These are phyloP conservation scores for Amyloporia xantha DNA, from an alignment of 768 basidiomycete genomes.

Conservation along the genomic window DNA sequence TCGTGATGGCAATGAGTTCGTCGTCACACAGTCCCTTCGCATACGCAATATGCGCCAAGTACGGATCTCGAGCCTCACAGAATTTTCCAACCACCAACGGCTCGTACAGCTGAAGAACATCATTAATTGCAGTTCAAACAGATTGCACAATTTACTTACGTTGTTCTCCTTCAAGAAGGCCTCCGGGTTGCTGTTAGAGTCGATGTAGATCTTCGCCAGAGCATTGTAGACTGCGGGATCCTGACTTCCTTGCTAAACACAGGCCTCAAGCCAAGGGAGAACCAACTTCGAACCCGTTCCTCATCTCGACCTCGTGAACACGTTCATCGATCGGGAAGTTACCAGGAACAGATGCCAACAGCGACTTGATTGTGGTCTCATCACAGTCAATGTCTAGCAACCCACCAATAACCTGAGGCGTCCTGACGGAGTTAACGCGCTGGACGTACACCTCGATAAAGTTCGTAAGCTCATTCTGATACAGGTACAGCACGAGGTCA, in stretches of 20 bases:
- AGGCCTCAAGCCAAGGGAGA: slow-evolving; percentile 93
- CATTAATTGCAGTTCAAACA: slow-evolving; percentile 4
- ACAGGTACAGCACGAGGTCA: slow-evolving; percentile 95
- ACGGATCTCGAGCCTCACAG: slow-evolving; percentile 97
- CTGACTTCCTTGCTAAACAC: slow-evolving; percentile 89
- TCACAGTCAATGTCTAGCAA: slow-evolving; percentile 98
- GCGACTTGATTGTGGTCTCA: slow-evolving; percentile 87
- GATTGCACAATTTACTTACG: slow-evolving; percentile 38
- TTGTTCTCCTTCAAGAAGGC: slow-evolving; percentile 98
- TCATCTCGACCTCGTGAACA: slow-evolving; percentile 92
- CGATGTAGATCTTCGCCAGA: slow-evolving; percentile 96
- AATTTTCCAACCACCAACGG: slow-evolving; percentile 97
- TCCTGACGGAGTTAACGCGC: slow-evolving; percentile 93
- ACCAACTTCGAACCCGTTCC: slow-evolving; percentile 96
- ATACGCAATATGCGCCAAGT: slow-evolving; percentile 97
- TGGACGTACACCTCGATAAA: slow-evolving; percentile 99
- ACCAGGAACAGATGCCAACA: slow-evolving; percentile 92
- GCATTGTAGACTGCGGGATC: slow-evolving; percentile 95
- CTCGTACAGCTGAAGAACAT: slow-evolving; percentile 70
- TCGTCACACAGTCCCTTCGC: slow-evolving; percentile 99
- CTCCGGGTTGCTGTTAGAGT: slow-evolving; percentile 98
- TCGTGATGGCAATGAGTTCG: slow-evolving; percentile 93
- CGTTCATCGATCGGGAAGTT: slow-evolving; percentile 98
- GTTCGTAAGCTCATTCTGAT: slow-evolving; percentile 93
- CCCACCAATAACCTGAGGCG: slow-evolving; percentile 95